Conservation (phyloP, 768 basidiomycete species). For the Leccinellum albellum region DNA sequence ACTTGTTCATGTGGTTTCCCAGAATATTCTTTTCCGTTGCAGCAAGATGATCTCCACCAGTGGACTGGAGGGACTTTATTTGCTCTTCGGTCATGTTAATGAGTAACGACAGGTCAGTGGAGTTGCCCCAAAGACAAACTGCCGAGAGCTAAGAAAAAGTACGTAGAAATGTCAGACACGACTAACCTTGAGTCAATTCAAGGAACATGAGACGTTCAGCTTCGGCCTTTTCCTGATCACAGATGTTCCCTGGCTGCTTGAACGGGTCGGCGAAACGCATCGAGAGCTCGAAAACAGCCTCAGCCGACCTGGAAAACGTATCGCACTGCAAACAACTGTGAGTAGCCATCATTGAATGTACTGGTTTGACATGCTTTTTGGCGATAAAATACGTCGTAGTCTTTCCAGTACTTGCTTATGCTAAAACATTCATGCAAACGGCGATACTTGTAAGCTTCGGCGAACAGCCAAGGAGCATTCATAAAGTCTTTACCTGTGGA, state of each 20-base stretch:
- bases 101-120: conserved; percentile 89
- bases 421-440: conserved; percentile 92
- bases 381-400: conserved; percentile 93
- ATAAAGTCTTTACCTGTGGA: conserved; percentile 78
- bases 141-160: conserved; percentile 1
- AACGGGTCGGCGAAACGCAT: conserved; percentile 87
- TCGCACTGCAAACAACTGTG: conserved; percentile 58
- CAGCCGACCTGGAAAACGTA: conserved; percentile 87
- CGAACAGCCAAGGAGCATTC: conserved; percentile 96
- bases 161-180: not conserved
- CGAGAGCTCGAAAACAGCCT: conserved; percentile 93
- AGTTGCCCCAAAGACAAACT: conserved; percentile 98
- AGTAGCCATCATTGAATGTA: not conserved
- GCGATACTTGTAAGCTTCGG: conserved; percentile 91
- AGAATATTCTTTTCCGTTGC: conserved; percentile 96
- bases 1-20: conserved; percentile 69
- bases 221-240: conserved; percentile 54
- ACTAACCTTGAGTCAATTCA: conserved; percentile 83
- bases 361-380: conserved; percentile 60
- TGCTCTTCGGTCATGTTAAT: conserved; percentile 99
- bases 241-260: conserved; percentile 51
- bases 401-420: conserved; percentile 82
- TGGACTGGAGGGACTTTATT: conserved; percentile 93
- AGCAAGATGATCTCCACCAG: conserved; percentile 91
- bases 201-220: conserved; percentile 83